A percentile compares a stretch with the other conserved stretches of the same genome.
These are phyloP conservation scores for Rhizophagus sp. DNA, from an alignment of 192 early-diverging fungal genomes.

Conservation along the genomic window DNA sequence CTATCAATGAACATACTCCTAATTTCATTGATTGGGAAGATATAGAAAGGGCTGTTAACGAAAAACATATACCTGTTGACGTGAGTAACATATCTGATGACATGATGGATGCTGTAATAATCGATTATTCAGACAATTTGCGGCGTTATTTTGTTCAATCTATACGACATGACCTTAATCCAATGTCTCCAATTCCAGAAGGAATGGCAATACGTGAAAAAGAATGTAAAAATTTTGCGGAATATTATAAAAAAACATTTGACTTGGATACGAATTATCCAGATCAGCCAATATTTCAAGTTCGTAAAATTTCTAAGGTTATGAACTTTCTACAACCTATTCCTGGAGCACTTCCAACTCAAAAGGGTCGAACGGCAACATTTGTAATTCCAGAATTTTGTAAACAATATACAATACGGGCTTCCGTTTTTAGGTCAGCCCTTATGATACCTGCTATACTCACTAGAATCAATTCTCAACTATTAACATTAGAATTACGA, in stretches of 20 bases:
- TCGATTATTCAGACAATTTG: conserved; percentile 41
- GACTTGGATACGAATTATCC: conserved; percentile 1
- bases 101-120: conserved; percentile 37
- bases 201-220: conserved; percentile 32
- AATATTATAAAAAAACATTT: conserved; percentile 44
- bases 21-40: conserved; percentile 51
- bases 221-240: conserved; percentile 38
- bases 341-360: conserved; percentile 19
- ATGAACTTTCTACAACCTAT: conserved; percentile 48
- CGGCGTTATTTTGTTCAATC: conserved; percentile 48
- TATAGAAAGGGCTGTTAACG: conserved; percentile 30
- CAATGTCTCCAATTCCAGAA: conserved; percentile 30
- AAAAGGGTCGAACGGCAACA: conserved; percentile 32
- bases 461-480: conserved; percentile 56
- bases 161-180: conserved; percentile 36
- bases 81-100: conserved; percentile 3
- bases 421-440: conserved; percentile 44
- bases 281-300: conserved; percentile 43
- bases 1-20: conserved; percentile 38
- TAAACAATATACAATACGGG: conserved; percentile 34
- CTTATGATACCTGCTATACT: conserved; percentile 66
- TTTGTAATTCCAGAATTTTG: conserved; percentile 46
- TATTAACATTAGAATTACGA: conserved; percentile 52
- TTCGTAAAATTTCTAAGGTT: conserved; percentile 40
- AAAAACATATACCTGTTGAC: conserved; percentile 25